Base-by-base conservation (phyloP, 345 rosid genomes). In the Gossypium mustelinum region DNA sequence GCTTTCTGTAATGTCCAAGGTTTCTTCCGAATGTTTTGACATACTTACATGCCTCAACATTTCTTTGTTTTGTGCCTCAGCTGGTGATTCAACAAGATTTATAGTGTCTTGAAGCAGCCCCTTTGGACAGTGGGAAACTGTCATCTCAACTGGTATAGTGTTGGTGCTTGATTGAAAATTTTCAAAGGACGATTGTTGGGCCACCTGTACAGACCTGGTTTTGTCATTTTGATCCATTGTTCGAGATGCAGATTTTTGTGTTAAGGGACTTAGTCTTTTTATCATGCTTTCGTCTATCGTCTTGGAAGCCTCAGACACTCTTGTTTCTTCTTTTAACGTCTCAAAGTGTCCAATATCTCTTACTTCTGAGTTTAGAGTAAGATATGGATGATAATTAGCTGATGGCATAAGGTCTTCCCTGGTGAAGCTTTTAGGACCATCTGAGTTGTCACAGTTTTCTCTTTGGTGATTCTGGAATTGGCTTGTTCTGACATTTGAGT, bases 1-100 rank as follows among this genome's bases (percentile, higher is more conserved):
- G 81, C 89, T 83, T 79, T 83, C 89, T 11, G 77, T 76, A 56
- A 78, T 57, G 70, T 84, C 88, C 54, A 79, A 67, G 75, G 74
- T 73, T 68, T 34, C 79, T 70, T 78, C 78, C 55, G 79, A 75
- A 72, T 76, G 80, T 72, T 84, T 77, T 75, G 45, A 47, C 60
- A 62, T 27, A 75, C 17, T 41, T 17, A 45, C 55, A 17, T 75
- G 78, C 29, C 68, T 51, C 66, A 63, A 81, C 79, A 77, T 78
- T 69, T 82, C 83, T 75, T 68, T 76, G 72, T 81, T 82, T 71
- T 79, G 67, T 62, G 48, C 62, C 41, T 73, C 79, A 78, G 79
- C 62, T 27, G 67, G 39, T 77, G 83, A 56, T 61, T 73, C 72
- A 24, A 25, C 58, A 11, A 73, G 54, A 74, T 64, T 72, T 60